phyloP scores from a whole-genome alignment of 768 basidiomycete species.

The Kwoniella newhampshirensis region DNA sequence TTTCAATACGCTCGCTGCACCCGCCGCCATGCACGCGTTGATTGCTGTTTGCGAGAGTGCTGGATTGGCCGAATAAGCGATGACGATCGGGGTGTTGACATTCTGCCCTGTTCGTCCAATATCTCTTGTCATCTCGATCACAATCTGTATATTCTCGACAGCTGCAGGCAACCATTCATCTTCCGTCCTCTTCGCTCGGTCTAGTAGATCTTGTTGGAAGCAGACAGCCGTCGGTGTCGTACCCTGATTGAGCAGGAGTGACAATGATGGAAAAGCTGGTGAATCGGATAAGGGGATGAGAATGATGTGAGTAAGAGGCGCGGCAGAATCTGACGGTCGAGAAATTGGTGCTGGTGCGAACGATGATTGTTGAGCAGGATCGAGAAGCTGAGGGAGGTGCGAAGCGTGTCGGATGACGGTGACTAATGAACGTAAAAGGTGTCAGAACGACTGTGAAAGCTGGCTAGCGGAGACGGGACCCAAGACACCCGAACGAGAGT shows the following conservation, averaged over 20 bases:
- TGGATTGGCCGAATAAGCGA: constrained; percentile 53
- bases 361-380: constrained; percentile 14
- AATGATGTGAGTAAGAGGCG: constrained; percentile 37
- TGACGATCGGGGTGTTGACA: constrained; percentile 31
- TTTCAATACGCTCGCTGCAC: constrained; percentile 48
- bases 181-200: constrained; percentile 47
- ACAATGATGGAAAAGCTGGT: constrained; percentile 48
- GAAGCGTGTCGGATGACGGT: constrained; percentile 44
- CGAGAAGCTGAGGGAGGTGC: constrained; percentile 34
- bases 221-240: constrained; percentile 52
- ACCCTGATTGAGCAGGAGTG: constrained; percentile 46
- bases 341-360: constrained; percentile 25
- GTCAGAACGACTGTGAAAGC: not conserved
- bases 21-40: constrained; percentile 38
- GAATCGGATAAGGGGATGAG: constrained; percentile 51
- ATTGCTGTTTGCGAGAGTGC: constrained; percentile 36
- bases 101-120: not conserved
- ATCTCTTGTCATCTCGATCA: constrained; percentile 29
- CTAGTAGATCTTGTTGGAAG: constrained; percentile 52
- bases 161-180: constrained; percentile 51
- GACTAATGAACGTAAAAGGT: constrained; percentile 20
- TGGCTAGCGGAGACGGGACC: not conserved
- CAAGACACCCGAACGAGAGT: not conserved
- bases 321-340: constrained; percentile 22
- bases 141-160: constrained; percentile 36